phyloP scores from a whole-genome alignment of 257 asterid genomes.

The Fraxinus pennsylvanica region DNA sequence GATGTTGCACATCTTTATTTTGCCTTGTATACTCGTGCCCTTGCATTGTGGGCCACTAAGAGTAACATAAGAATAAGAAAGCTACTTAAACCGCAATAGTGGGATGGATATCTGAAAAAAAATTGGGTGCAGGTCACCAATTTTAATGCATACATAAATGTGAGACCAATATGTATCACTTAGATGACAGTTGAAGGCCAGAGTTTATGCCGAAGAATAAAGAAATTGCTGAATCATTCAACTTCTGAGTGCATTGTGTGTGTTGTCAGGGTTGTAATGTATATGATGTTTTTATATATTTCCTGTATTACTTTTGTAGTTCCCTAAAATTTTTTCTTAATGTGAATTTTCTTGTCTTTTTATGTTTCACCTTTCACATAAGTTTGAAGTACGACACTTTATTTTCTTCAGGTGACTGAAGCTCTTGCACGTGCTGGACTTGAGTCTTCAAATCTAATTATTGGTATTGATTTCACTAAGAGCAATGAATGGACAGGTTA shows the following conservation, averaged over 20 bases:
- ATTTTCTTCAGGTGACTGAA: conserved; percentile 42
- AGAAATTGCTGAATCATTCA: background rate
- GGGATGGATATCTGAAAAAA: background rate
- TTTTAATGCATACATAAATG: too few relatives aligned
- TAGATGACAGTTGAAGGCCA: conserved; percentile 11
- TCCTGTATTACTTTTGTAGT: background rate
- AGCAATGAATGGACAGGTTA: conserved; percentile 71
- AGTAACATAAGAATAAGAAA: background rate
- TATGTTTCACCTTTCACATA: background rate
- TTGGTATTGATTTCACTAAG: conserved; percentile 66
- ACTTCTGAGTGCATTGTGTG: background rate
- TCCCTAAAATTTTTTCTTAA: background rate
- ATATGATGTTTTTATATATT: background rate
- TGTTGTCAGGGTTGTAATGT: background rate
- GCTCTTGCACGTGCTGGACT: conserved; percentile 64
- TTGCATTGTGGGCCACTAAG: background rate
- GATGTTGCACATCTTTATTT: too few relatives aligned
- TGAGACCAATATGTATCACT: background rate
- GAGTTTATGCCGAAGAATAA: conserved; percentile 7
- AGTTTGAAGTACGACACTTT: background rate
- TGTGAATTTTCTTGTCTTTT: background rate
- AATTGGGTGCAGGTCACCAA: background rate
- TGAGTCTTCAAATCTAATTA: conserved; percentile 57
- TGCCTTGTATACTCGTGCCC: too few relatives aligned
- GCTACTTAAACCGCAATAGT: background rate